A percentile compares a stretch with the other conserved stretches of the same genome.
phyloP scores from a whole-genome alignment of 805 yeast genomes.

The Cyberlindnera xylosilytica region DNA sequence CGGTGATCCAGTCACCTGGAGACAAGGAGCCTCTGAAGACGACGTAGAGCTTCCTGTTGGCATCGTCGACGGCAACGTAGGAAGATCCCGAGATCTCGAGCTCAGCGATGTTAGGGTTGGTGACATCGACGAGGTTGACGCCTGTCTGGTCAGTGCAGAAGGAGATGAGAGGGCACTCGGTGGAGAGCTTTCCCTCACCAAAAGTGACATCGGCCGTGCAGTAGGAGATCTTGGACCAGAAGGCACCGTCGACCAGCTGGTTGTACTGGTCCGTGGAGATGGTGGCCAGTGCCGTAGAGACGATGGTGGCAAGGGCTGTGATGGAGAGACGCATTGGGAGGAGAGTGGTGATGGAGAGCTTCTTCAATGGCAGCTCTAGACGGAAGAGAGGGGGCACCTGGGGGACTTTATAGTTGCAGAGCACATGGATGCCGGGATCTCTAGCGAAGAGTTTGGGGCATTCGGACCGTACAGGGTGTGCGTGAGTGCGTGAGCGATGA shows the following conservation, averaged over 20 bases:
- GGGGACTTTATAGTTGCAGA: no score
- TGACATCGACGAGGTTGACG: constrained; percentile 10
- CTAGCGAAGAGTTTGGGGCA: no score
- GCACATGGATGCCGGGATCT: no score
- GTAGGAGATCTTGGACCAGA: constrained; percentile 19
- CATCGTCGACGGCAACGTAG: constrained; percentile 48
- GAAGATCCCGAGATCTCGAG: constrained; percentile 54
- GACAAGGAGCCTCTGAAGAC: constrained; percentile 66
- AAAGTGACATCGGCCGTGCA: constrained; percentile 13
- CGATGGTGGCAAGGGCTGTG: background rate
- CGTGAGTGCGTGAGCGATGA: no score
- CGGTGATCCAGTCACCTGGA: constrained; percentile 59
- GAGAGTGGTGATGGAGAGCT: background rate
- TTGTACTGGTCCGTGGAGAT: constrained; percentile 13
- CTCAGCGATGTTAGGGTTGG: constrained; percentile 18
- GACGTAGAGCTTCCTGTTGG: constrained; percentile 40
- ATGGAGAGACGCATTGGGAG: background rate
- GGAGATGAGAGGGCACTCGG: constrained; percentile 15
- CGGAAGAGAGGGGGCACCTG: no score
- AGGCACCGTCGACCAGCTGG: constrained; percentile 12
- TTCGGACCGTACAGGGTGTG: no score
- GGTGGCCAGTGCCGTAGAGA: constrained; percentile 1
- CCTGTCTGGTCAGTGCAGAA: constrained; percentile 15
- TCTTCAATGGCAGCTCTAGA: no score
- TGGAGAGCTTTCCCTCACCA: constrained; percentile 11